Conservation (phyloP, 176 grass and related monocot genomes). For the Bothriochloa decipiens region DNA sequence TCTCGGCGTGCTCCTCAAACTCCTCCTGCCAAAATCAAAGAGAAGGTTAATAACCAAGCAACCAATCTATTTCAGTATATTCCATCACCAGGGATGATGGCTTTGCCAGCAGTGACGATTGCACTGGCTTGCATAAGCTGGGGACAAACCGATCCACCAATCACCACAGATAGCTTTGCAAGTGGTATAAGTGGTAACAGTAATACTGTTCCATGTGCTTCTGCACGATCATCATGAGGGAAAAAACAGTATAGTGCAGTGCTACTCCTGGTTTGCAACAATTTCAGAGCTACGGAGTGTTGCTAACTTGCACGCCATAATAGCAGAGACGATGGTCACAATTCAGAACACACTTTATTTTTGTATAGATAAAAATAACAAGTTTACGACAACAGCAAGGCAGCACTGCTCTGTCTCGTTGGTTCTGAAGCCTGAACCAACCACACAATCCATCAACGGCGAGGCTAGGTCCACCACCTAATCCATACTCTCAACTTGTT, state of each 20-base stretch:
- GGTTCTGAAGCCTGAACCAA: not conserved
- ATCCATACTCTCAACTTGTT: not conserved
- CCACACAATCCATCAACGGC: not conserved
- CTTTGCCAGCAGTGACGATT: not conserved
- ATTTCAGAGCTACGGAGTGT: not conserved
- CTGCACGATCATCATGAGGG: not conserved
- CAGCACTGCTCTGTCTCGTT: not conserved
- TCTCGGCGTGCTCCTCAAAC: conserved; percentile 70
- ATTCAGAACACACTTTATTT: no score
- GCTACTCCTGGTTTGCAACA: not conserved
- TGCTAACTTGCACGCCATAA: not conserved
- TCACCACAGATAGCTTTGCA: not conserved
- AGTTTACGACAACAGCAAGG: not conserved
- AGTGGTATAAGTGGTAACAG: not conserved
- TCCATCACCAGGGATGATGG: not conserved
- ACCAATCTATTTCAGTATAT: not conserved
- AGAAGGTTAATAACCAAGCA: not conserved
- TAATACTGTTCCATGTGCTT: not conserved
- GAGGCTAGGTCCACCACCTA: no score
- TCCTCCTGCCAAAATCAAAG: conserved; percentile 47
- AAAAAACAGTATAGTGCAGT: no score
- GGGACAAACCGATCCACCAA: not conserved
- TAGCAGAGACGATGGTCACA: no score
- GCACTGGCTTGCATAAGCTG: not conserved
- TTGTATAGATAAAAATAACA: no score